Percentiles rank a stretch among this genome's conserved stretches.
These are phyloP conservation scores for Pelargonium citronellum DNA, from an alignment of 441 rosid species.

Conservation along the genomic window DNA sequence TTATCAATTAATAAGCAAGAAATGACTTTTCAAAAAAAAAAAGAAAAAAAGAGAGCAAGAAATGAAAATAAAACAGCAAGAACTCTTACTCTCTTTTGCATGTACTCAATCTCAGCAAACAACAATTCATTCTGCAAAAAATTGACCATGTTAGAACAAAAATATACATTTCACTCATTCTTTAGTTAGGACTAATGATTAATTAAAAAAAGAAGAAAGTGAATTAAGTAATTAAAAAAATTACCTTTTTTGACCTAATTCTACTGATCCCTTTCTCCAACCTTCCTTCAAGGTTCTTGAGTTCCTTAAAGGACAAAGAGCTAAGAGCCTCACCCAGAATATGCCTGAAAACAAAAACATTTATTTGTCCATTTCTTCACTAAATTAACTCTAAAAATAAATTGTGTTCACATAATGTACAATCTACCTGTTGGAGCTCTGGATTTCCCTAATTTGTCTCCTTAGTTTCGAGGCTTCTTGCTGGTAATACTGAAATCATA, in stretches of 20 bases:
- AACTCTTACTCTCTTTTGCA: slow-evolving; percentile 68
- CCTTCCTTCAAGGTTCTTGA: slow-evolving; percentile 53
- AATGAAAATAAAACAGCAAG: slow-evolving; percentile 5
- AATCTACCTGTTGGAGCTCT: slow-evolving; percentile 59
- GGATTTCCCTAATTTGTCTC: slow-evolving; percentile 67
- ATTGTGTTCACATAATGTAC: neutral
- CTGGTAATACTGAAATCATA: slow-evolving; percentile 54
- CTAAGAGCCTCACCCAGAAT: slow-evolving; percentile 75
- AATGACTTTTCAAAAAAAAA: too few relatives aligned
- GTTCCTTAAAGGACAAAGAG: slow-evolving; percentile 63
- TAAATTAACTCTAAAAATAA: neutral
- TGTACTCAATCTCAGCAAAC: slow-evolving; percentile 66
- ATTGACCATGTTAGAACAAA: neutral
- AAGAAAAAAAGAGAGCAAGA: too few relatives aligned
- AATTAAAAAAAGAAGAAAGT: neutral
- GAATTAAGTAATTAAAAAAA: neutral
- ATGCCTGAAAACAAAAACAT: slow-evolving; percentile 45
- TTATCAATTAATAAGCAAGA: too few relatives aligned
- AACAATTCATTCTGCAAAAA: slow-evolving; percentile 55
- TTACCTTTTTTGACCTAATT: slow-evolving; percentile 74
- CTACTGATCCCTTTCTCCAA: slow-evolving; percentile 75
- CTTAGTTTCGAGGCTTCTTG: slow-evolving; percentile 80
- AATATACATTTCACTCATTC: too few relatives aligned
- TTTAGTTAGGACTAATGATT: too few relatives aligned
- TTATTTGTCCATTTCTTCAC: neutral